phyloP scores from a whole-genome alignment of 345 rosid species.

The Ricinus communis region DNA sequence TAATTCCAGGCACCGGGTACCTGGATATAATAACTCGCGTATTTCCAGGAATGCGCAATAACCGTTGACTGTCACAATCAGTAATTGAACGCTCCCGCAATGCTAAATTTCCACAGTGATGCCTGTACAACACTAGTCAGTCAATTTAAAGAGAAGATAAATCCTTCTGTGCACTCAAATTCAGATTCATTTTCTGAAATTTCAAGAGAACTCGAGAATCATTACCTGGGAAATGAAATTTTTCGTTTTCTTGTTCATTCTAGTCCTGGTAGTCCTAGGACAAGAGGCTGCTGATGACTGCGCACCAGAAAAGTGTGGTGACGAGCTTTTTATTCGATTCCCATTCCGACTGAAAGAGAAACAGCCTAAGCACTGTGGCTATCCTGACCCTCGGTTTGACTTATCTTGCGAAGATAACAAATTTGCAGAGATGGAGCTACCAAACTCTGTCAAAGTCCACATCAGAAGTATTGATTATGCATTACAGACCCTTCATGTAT shows the following conservation, averaged over 20 bases:
- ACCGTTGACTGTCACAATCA: too few relatives aligned
- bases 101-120: too few relatives aligned
- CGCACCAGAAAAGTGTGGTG: neutral
- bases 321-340: neutral
- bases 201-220: too few relatives aligned
- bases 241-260: neutral
- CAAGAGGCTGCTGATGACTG: neutral
- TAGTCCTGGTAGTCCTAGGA: neutral
- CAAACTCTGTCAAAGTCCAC: neutral
- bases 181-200: too few relatives aligned
- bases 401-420: neutral
- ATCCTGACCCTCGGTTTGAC: neutral
- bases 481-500: neutral
- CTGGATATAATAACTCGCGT: too few relatives aligned
- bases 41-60: too few relatives aligned
- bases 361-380: neutral
- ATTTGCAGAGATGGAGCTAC: neutral
- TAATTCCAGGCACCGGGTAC: too few relatives aligned
- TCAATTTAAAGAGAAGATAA: too few relatives aligned
- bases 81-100: too few relatives aligned
- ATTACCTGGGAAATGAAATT: too few relatives aligned
- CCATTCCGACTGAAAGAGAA: neutral
- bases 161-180: too few relatives aligned
- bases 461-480: neutral
- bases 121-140: too few relatives aligned